Base-by-base conservation (phyloP, 2,329 filamentous ascomycete species). In the Penicillium italicum region DNA sequence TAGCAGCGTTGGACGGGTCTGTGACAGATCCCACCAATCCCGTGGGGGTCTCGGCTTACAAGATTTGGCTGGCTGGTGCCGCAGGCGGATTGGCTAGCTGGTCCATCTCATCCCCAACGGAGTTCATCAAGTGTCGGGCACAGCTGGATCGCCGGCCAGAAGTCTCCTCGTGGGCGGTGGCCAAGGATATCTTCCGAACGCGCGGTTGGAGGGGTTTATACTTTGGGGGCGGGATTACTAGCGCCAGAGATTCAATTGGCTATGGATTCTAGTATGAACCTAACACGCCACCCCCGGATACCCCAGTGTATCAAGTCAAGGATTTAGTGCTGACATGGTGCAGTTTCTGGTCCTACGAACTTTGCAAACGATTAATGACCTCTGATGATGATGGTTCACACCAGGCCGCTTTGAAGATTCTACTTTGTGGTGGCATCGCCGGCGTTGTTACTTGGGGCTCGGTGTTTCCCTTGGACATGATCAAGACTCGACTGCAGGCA, bases 401-500 rank as follows among this genome's bases (percentile, higher is more conserved):
- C 74, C 67, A 79, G 49, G 72, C 76, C 50, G 82, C 86, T 1
- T 74, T 82, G 34, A 88, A 86, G 63, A 82, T 90, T 18, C 76
- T 97, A 6, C 72, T 97, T 1, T 95, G 91, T 64, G 93, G 93
- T 43, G 93, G 93, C 0, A 71, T 97, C 47, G 92, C 93, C 6
- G 93, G 93, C 0, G 83, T 97, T 20, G 83, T 89, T 37, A 95
- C 91, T 0, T 97, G 93, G 93, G 86, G 84, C 5, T 93, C 88
- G 55, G 85, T 97, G 28, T 97, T 96, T 63, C 93, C 93, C 0
- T 75, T 97, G 16, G 93, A 97, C 72, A 87, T 96, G 44, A 82
- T 97, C 68, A 97, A 97, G 77, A 97, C 93, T 3, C 80, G 91
- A 50, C 82, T 97, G n/a, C 93, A 97, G 72, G 87, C 87, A 1